Conservation (phyloP, 345 rosid species). For the Lumnitzera littorea region DNA sequence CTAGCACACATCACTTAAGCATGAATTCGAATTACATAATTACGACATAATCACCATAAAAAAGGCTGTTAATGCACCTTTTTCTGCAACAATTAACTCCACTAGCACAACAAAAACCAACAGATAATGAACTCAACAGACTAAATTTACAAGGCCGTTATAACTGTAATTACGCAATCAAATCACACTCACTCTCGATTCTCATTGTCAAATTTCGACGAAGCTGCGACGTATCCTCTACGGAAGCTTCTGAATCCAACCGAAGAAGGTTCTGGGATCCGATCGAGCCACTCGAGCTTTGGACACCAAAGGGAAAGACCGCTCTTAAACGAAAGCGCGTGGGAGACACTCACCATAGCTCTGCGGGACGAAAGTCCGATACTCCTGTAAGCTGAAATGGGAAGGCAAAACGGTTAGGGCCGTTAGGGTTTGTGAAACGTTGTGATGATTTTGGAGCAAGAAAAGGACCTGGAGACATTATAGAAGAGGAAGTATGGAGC, state of each 20-base stretch:
- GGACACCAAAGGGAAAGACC: constrained; percentile 59
- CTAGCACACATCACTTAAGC: too few species aligned
- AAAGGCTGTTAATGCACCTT: too few species aligned
- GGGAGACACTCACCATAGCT: constrained; percentile 52
- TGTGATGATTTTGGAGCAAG: constrained; percentile 12
- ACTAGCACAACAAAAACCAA: too few species aligned
- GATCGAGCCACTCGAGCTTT: constrained; percentile 39
- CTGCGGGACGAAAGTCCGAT: constrained; percentile 29
- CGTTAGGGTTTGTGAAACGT: constrained; percentile 4
- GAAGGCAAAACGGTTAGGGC: constrained; percentile 15
- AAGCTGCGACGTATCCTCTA: constrained; percentile 50
- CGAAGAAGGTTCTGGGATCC: constrained; percentile 24
- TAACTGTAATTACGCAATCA: background rate
- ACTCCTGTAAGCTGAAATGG: constrained; percentile 4
- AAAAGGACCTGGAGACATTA: constrained; percentile 41
- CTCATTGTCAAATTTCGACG: constrained; percentile 60
- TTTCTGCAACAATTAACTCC: too few species aligned
- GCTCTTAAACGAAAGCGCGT: constrained; percentile 39
- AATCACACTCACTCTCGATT: constrained; percentile 62
- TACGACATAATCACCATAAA: too few species aligned
- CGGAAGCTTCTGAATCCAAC: constrained; percentile 31
- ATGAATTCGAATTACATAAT: too few species aligned
- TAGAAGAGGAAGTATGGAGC: constrained; percentile 1
- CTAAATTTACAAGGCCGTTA: too few species aligned
- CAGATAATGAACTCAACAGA: too few species aligned